Base-by-base conservation (phyloP, 345 rosid genomes). In the Kernera saxatilis region DNA sequence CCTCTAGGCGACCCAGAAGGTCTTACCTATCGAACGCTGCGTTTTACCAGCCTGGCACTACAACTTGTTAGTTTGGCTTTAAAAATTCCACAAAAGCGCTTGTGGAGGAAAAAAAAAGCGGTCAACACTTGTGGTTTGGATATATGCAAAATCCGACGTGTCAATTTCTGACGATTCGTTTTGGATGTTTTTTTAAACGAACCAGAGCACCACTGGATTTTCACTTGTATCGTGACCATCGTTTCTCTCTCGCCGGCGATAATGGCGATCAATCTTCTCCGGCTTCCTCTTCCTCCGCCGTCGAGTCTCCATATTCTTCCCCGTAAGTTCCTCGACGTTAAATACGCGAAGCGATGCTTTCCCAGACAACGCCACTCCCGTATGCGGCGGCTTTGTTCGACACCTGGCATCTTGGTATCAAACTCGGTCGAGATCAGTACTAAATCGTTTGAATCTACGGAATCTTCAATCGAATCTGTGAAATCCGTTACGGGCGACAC, bases 371-470 rank as follows among this genome's bases (percentile, higher is more conserved):
- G 79, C 19, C 74, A 74, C 58, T 21, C 61, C 60, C 73, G 36
- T 19, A 60, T 35, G 63, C 76, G 60, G 13, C 44, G 71, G 13
- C 36, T 43, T 51, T 32, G 9, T 27, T 67, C 78, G 5, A 18
- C 30, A 49, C 82, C 70, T 18, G 41, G 48, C 22, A 64, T 85
- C 39, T 43, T 71, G 3, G 64, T 87, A 25, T 74, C 77, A 12
- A 82, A 67, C 75, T 79, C 97, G 3, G 71, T 90, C 25, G 83
- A 84, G 40, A 79, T 89, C 66, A 79, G 77, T 70, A 66, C 84
- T 26, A 63, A 71, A 4, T 53, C 79, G 18, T 70, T 62, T 43
- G 74, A 62, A 61, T 69, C 79, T 6, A 21, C 67, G 14, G 45
- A 65, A 56, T 39, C 64, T 41, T 58, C 82, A 1, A 33, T 52